These are phyloP conservation scores for Breynia disticha DNA, from an alignment of 441 rosid genomes.

Conservation along the genomic window DNA sequence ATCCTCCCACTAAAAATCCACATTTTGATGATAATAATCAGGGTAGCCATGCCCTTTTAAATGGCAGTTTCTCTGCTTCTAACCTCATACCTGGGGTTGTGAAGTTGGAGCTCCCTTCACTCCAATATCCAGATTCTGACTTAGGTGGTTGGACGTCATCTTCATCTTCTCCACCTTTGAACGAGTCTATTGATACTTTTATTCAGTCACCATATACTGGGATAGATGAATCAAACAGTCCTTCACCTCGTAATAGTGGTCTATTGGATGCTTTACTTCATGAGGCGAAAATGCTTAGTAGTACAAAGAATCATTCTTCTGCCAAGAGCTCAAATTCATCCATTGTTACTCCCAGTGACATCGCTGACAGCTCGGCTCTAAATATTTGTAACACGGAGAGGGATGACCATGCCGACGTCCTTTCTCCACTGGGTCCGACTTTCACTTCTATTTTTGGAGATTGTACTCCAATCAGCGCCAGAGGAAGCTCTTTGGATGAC, in stretches of 20 bases:
- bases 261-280: conserved; percentile 86
- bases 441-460: conserved; percentile 53
- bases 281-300: conserved; percentile 59
- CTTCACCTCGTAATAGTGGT: conserved; percentile 76
- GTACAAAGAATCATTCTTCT: conserved; percentile 55
- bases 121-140: conserved; percentile 84
- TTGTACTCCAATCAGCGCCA: conserved; percentile 46
- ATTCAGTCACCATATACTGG: conserved; percentile 72
- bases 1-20: conserved; percentile 32
- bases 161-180: conserved; percentile 53
- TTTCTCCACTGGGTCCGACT: conserved; percentile 54
- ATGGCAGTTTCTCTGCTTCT: conserved; percentile 87
- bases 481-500: conserved; percentile 62
- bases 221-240: conserved; percentile 37
- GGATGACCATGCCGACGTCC: conserved; percentile 49
- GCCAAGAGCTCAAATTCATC: conserved; percentile 67
- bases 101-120: conserved; percentile 99
- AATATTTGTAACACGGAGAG: conserved; percentile 43
- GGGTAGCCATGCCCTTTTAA: conserved; percentile 71
- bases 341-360: conserved; percentile 41
- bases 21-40: conserved; percentile 47
- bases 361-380: conserved; percentile 42
- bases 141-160: conserved; percentile 58
- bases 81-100: conserved; percentile 59
- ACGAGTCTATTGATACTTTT: conserved; percentile 61